A percentile compares a stretch with the other conserved stretches of the same genome.
These are phyloP conservation scores for Quercus dentata DNA, from an alignment of 306 rosid genomes.

Conservation along the genomic window DNA sequence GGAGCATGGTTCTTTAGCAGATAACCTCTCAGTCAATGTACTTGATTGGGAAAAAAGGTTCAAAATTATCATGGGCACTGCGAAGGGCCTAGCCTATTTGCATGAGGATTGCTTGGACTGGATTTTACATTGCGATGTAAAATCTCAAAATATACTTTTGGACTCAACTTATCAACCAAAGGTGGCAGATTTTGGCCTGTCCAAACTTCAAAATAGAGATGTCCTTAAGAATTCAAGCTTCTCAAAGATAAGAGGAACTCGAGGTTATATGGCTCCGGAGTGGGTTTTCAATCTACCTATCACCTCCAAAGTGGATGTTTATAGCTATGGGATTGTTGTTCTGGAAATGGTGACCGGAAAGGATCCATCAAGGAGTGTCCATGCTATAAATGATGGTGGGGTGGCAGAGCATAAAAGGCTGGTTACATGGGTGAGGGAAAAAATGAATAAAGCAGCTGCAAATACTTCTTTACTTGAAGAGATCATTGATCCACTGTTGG, in stretches of 20 bases:
- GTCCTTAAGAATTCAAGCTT: conserved; percentile 19
- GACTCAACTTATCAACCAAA: conserved; percentile 25
- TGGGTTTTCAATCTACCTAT: conserved; percentile 39
- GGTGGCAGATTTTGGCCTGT: conserved; percentile 39
- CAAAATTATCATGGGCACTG: conserved; percentile 34
- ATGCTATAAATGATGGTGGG: background rate
- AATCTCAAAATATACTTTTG: conserved; percentile 34
- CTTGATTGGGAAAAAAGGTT: conserved; percentile 34
- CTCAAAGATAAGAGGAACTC: conserved; percentile 53
- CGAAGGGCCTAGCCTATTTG: conserved; percentile 47
- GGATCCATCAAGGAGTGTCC: conserved; percentile 10
- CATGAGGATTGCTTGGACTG: conserved; percentile 67
- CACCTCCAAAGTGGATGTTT: conserved; percentile 49
- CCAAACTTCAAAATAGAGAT: conserved; percentile 32
- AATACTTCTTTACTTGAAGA: conserved; percentile 12
- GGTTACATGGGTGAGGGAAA: conserved; percentile 42
- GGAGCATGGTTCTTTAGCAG: conserved; percentile 32
- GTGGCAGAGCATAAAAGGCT: conserved; percentile 23
- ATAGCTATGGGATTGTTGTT: conserved; percentile 40
- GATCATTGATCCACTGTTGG: conserved; percentile 33
- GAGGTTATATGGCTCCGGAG: conserved; percentile 61
- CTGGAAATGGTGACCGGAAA: conserved; percentile 34
- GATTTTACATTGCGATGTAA: conserved; percentile 53
- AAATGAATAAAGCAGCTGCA: background rate
- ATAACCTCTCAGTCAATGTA: conserved; percentile 5